A percentile compares a stretch with the other conserved stretches of the same genome.
These are phyloP conservation scores for Microcos paniculata DNA, from an alignment of 345 rosid species.

Conservation along the genomic window DNA sequence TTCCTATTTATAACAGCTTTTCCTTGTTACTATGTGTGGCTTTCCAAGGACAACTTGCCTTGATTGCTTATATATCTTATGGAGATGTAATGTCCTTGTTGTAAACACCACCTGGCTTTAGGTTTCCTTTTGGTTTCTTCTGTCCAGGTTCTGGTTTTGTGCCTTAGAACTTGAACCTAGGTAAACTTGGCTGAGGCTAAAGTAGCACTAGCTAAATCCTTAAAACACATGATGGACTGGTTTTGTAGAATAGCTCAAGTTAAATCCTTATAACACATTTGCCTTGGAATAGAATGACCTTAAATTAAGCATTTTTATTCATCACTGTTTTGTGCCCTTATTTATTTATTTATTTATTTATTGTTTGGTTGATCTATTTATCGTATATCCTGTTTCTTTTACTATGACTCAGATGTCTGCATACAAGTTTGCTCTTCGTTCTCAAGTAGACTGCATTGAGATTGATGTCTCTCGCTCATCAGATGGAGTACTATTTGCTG, in stretches of 20 bases:
- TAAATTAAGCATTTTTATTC: background rate
- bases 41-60: background rate
- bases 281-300: background rate
- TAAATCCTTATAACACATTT: background rate
- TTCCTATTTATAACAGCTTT: background rate
- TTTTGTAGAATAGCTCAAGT: too few relatives aligned
- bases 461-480: constrained; percentile 90
- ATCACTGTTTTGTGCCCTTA: background rate
- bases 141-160: background rate
- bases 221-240: background rate
- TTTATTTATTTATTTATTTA: too few relatives aligned
- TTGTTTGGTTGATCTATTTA: constrained; percentile 3
- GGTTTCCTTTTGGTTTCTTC: background rate
- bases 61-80: background rate
- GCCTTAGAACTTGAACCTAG: constrained; percentile 2
- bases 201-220: background rate
- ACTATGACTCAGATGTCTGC: constrained; percentile 63
- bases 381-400: constrained; percentile 17
- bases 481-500: constrained; percentile 87
- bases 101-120: background rate
- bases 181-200: background rate
- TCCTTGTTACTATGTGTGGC: background rate
- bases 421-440: constrained; percentile 58
- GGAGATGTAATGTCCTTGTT: background rate
- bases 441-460: constrained; percentile 90